Percentiles rank a stretch among this genome's conserved stretches.
Conservation (phyloP, 1,284 basidiomycete genomes). For the Sporisorium reilianum region DNA sequence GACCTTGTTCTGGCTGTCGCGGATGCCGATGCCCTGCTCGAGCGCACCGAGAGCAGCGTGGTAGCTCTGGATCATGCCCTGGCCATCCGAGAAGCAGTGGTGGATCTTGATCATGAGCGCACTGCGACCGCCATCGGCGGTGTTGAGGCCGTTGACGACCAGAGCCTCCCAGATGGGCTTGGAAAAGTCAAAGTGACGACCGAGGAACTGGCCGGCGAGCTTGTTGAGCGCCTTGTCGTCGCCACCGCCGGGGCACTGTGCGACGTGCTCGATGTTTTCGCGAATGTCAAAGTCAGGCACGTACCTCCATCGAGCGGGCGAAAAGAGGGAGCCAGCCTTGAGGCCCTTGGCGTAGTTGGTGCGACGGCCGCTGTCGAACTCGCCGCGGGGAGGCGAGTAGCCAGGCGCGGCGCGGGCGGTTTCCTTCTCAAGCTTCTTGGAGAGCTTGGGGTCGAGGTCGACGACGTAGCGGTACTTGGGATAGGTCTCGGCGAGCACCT, state of each 20-base stretch:
- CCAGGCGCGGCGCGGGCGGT: slow-evolving; percentile 12
- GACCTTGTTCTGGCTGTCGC: slow-evolving; percentile 62
- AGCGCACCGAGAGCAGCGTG: slow-evolving; percentile 66
- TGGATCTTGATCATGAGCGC: slow-evolving; percentile 69
- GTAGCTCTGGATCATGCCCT: slow-evolving; percentile 69
- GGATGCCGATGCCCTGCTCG: slow-evolving; percentile 54
- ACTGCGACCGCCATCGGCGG: slow-evolving; percentile 59
- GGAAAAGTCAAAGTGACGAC: slow-evolving; percentile 64
- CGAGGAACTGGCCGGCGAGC: slow-evolving; percentile 64
- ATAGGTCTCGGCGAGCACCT: slow-evolving; percentile 62
- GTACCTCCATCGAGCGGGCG: slow-evolving; percentile 64
- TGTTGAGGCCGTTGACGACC: slow-evolving; percentile 66
- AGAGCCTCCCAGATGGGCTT: slow-evolving; percentile 69
- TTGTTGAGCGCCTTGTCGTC: slow-evolving; percentile 60
- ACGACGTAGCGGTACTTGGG: slow-evolving; percentile 67
- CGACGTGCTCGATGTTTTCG: slow-evolving; percentile 64
- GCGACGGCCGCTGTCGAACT: slow-evolving; percentile 52
- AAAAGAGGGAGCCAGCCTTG: slow-evolving; percentile 58
- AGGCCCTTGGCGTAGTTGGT: slow-evolving; percentile 57
- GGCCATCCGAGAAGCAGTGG: slow-evolving; percentile 67
- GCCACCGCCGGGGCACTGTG: slow-evolving; percentile 42
- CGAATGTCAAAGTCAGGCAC: slow-evolving; percentile 64
- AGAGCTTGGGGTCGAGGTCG: slow-evolving; percentile 62
- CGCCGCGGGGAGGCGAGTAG: slow-evolving; percentile 23
- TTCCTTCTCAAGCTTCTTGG: slow-evolving; percentile 43